Base-by-base conservation (phyloP, 2,329 filamentous ascomycete species). In the Monosporascus sp. region DNA sequence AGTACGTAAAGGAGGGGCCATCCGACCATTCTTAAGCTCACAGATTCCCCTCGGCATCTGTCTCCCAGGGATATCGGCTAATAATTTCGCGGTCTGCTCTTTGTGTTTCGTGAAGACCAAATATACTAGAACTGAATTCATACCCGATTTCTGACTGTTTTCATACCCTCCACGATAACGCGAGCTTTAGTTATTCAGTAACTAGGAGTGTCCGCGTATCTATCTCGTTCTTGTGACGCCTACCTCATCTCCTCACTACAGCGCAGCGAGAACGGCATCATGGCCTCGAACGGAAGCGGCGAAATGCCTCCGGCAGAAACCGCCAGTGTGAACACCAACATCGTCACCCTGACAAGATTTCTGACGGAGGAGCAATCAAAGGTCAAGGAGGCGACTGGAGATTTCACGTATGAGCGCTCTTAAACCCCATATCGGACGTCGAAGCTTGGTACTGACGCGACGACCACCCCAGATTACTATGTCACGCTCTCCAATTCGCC, bases 401-500 rank as follows among this genome's bases (percentile, higher is more conserved):
- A 99, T 76, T 99, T 99, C 76, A 99, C 94, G 90, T 96, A 81
- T 57, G 88, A 74, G 44, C 37, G 18, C 44, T 52, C 46, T 42
- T 51, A 3, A 44, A 44, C 34, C 22, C 25, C 31, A 31, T 20
- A 31, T 24, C 44, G 17, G 11, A 14, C 36, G 34, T 36, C 47
- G 18, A 46, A 20, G 11, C 8, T 20, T 27, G 27, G 38, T 46
- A 24, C 58, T 61, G 18, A 62, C 42, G 15, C n/a, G 46, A 7
- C 9, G 14, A 9, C 24, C 11, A 6, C 24, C 15, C 50, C 65
- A 97, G 92, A 65, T 83, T 99, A 50, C 84, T 99, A 55, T 97
- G 91, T 81, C 94, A 99, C 72, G 92, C 94, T 55, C 88, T 99
- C 54, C 94, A 97, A 74, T 99, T 97, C 80, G 93, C 94, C 60